These are phyloP conservation scores for Bondarzewia mesenterica DNA, from an alignment of 1,284 basidiomycete species.

Conservation along the genomic window DNA sequence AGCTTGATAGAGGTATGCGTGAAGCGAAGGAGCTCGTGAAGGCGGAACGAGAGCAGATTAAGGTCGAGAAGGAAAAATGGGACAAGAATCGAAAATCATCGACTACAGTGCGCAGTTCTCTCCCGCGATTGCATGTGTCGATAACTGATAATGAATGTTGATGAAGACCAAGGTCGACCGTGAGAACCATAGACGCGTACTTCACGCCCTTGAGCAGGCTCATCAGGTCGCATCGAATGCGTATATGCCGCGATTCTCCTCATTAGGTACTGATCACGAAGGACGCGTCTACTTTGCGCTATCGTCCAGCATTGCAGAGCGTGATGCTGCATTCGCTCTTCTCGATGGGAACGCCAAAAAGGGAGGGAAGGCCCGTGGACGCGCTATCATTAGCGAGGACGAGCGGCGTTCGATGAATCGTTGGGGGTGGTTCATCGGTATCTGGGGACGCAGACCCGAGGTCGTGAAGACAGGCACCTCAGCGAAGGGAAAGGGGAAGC, in stretches of 20 bases:
- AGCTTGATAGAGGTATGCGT: constrained; percentile 45
- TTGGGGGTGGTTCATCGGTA: constrained; percentile 70
- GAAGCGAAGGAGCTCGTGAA: constrained; percentile 40
- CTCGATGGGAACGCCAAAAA: constrained; percentile 21
- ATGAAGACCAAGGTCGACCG: constrained; percentile 24
- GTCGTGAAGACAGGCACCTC: constrained; percentile 1
- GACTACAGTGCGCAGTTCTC: not conserved
- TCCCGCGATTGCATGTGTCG: not conserved
- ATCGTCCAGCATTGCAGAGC: constrained; percentile 22
- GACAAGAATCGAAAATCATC: constrained; percentile 11
- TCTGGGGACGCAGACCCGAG: constrained; percentile 37
- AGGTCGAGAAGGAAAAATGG: constrained; percentile 38
- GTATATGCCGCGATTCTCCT: constrained; percentile 23
- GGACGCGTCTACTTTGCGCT: constrained; percentile 29
- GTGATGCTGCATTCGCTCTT: constrained; percentile 22
- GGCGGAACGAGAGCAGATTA: constrained; percentile 42
- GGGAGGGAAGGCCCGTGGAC: constrained; percentile 18
- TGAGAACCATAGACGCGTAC: constrained; percentile 20
- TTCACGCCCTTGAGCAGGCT: constrained; percentile 23
- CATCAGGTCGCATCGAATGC: constrained; percentile 18
- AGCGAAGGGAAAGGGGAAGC: constrained; percentile 13
- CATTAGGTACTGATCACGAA: constrained; percentile 29
- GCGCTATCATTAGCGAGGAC: constrained; percentile 27
- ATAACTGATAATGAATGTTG: constrained; percentile 1
- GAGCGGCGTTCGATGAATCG: constrained; percentile 39